A percentile compares a stretch with the other conserved stretches of the same genome.
Conservation (phyloP, 1,284 basidiomycete genomes). For the Hymenochaete sp. region DNA sequence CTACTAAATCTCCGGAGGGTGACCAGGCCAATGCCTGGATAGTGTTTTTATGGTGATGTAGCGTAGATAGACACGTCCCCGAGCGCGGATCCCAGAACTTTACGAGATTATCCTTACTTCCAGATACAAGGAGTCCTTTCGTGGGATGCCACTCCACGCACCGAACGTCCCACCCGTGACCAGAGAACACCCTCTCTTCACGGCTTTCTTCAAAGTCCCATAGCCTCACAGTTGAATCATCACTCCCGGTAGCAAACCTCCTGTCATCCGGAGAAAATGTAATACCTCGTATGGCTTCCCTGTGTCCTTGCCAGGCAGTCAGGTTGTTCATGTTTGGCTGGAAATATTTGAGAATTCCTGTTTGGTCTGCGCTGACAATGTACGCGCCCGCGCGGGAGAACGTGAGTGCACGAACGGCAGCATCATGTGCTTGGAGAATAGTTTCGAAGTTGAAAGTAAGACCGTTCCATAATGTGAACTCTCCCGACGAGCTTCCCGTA, state of each 20-base stretch:
- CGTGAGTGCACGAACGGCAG: slow-evolving; percentile 80
- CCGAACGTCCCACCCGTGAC: slow-evolving; percentile 99
- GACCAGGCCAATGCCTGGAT: slow-evolving; percentile 91
- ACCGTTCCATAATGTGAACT: slow-evolving; percentile 99
- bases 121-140: slow-evolving; percentile 89
- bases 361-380: slow-evolving; percentile 89
- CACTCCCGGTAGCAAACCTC: slow-evolving; percentile 88
- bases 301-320: slow-evolving; percentile 85
- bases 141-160: slow-evolving; percentile 98
- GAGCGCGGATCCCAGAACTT: slow-evolving; percentile 99
- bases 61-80: slow-evolving; percentile 76
- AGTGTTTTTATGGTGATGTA: slow-evolving; percentile 97
- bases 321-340: slow-evolving; percentile 99
- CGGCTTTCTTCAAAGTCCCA: slow-evolving; percentile 92
- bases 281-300: slow-evolving; percentile 84
- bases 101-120: slow-evolving; percentile 95
- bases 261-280: slow-evolving; percentile 89
- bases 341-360: slow-evolving; percentile 96
- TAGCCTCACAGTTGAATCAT: slow-evolving; percentile 89
- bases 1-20: slow-evolving; percentile 87
- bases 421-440: slow-evolving; percentile 95
- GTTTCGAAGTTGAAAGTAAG: slow-evolving; percentile 99
- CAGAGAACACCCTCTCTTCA: slow-evolving; percentile 81
- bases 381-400: slow-evolving; percentile 90
- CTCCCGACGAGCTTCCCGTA: slow-evolving; percentile 93